These are phyloP conservation scores for Centaurea solstitialis DNA, from an alignment of 129 eudicot genomes.

Conservation along the genomic window DNA sequence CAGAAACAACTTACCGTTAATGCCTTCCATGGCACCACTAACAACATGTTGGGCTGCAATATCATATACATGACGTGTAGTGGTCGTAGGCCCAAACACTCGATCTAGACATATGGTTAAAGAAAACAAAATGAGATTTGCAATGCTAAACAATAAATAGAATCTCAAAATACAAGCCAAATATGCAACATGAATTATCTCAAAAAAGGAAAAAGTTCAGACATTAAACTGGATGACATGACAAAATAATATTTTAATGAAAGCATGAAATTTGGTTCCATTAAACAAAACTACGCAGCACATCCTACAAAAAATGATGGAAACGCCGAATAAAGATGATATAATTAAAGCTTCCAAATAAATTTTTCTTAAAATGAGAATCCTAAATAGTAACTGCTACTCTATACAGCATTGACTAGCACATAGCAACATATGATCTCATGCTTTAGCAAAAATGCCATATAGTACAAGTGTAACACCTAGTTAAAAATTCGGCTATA, in stretches of 20 bases:
- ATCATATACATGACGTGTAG: slow-evolving; percentile 86
- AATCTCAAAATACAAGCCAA: not conserved
- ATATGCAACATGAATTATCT: slow-evolving; percentile 5
- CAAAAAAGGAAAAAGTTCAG: not conserved
- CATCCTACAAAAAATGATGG: not conserved
- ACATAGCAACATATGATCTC: not conserved
- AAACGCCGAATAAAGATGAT: slow-evolving; percentile 4
- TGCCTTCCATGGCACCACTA: slow-evolving; percentile 82
- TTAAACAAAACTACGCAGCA: not conserved
- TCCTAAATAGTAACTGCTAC: slow-evolving; percentile 3
- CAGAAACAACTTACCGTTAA: slow-evolving; percentile 53
- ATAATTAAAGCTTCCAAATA: not conserved
- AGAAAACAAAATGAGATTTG: slow-evolving; percentile 1
- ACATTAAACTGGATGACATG: slow-evolving; percentile 2
- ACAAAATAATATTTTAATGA: not conserved
- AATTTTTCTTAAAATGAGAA: not conserved
- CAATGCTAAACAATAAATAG: not conserved
- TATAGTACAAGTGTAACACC: not conserved
- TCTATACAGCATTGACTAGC: not conserved
- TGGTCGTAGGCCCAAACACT: slow-evolving; percentile 90
- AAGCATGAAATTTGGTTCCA: not conserved
- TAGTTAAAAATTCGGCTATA: not conserved
- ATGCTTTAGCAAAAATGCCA: not conserved
- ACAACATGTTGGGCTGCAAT: slow-evolving; percentile 79
- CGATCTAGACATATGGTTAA: slow-evolving; percentile 41